phyloP scores from a whole-genome alignment of 441 rosid species.

The Flueggea neowawraea region DNA sequence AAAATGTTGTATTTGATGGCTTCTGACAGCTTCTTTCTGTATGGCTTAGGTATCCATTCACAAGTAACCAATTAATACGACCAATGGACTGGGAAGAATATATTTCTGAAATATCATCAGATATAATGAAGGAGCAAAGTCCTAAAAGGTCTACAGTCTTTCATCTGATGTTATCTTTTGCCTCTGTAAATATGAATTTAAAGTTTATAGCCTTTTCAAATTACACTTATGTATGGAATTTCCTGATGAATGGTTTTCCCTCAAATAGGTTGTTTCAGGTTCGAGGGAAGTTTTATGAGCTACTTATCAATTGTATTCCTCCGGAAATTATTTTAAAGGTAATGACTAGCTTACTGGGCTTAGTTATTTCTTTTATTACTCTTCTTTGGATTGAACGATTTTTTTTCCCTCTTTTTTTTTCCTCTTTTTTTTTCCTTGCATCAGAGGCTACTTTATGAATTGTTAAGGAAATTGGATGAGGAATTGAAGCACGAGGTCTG shows the following conservation, averaged over 20 bases:
- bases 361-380: background rate
- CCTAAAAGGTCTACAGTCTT: constrained; percentile 64
- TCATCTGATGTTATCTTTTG: constrained; percentile 1
- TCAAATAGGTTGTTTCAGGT: constrained; percentile 75
- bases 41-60: constrained; percentile 66
- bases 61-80: constrained; percentile 65
- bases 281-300: constrained; percentile 84
- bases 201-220: background rate
- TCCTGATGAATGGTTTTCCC: background rate
- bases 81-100: constrained; percentile 99
- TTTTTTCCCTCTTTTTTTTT: constrained; percentile 14
- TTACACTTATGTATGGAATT: background rate
- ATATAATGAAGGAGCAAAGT: constrained; percentile 93
- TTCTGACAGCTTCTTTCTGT: constrained; percentile 11
- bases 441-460: constrained; percentile 72
- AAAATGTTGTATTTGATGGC: constrained; percentile 3
- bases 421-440: constrained; percentile 8
- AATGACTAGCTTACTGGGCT: constrained; percentile 6
- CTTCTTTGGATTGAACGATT: constrained; percentile 12
- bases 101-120: constrained; percentile 78
- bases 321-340: constrained; percentile 85
- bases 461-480: constrained; percentile 81
- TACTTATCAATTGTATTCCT: constrained; percentile 88
- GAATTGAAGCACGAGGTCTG: constrained; percentile 92
- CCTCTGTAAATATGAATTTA: background rate